Evolutionary conservation across 2,329 filamentous ascomycete species (phyloP), one percentile per base, ranked within the genome.

Genomic region (Beauveria sp.): DNA sequence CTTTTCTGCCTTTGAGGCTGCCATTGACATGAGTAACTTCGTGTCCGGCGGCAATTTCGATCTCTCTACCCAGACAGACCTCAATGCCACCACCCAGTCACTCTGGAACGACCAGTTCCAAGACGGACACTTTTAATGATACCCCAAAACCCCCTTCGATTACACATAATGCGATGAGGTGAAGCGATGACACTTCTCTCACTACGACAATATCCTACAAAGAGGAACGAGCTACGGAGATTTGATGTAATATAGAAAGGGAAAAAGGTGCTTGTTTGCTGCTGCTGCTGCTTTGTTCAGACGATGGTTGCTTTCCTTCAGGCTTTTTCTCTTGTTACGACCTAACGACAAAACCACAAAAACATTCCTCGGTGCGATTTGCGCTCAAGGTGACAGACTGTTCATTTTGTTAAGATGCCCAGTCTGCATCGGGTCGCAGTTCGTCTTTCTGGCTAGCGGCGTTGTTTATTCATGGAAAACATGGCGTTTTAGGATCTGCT

Each of bases 1-100:
- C 20, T 77, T 75, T 62, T 72, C 76, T 45, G 70, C 75, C 10
- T 79, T 77, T 62, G 74, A 78, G 5, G 67, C 72, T 22, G 71
- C 74, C 9, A 79, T 75, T 62, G 73, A 77, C 28, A 67, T 78
- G 59, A 72, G 72, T 26, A 70, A 68, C 57, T 78, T 74, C 60
- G 67, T 68, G n/a, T 42, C 67, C n/a, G 64, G 67, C 45, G 68
- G 66, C 65, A 71, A 55, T 62, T 70, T 26, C 65, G 73, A 72
- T 18, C 56, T 66, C 3, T 66, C 65, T 68, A 75, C 58, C 62
- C 70, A 70, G 40, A 28, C 65, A 54, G 67, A 72, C 12, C 52
- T 67, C 42, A 64, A 56, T n/a, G 66, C 66, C 24, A 63, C 68
- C 22, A 62, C 67, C 22, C 66, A 66, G 58, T 65, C 70, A 30